Conservation (phyloP, 1,139 yeast genomes). For the Zhuliangozyma blackwelliae region DNA sequence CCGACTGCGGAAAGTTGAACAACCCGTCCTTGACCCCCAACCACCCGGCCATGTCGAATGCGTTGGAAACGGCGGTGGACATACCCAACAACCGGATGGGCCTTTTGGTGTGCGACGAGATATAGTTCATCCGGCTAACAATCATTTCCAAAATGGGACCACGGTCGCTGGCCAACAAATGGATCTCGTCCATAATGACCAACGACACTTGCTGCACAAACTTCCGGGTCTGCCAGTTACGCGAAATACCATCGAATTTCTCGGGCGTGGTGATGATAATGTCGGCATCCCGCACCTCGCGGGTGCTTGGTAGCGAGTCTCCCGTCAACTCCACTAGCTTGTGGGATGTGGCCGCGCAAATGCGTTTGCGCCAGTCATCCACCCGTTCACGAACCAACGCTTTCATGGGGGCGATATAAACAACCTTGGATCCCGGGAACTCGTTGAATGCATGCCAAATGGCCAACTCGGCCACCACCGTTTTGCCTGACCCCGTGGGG, state of each 20-base stretch:
- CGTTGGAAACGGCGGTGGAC: slow-evolving; percentile 98
- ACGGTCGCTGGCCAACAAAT: slow-evolving; percentile 92
- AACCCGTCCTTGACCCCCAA: slow-evolving; percentile 84
- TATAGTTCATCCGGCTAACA: slow-evolving; percentile 96
- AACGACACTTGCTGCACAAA: slow-evolving; percentile 89
- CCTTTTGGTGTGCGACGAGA: slow-evolving; percentile 68
- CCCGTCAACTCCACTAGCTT: slow-evolving; percentile 92
- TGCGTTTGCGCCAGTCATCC: slow-evolving; percentile 83
- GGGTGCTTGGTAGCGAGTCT: slow-evolving; percentile 88
- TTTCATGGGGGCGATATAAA: slow-evolving; percentile 98
- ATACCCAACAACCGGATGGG: slow-evolving; percentile 84
- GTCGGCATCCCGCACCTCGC: slow-evolving; percentile 83
- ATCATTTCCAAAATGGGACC: slow-evolving; percentile 98
- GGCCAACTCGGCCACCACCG: slow-evolving; percentile 94
- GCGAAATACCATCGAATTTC: slow-evolving; percentile 96
- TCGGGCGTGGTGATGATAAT: slow-evolving; percentile 96
- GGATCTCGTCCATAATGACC: slow-evolving; percentile 97
- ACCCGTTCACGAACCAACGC: slow-evolving; percentile 96
- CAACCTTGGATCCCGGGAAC: slow-evolving; percentile 78
- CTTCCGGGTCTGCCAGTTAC: slow-evolving; percentile 95
- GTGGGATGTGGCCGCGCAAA: slow-evolving; percentile 58
- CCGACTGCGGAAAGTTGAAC: slow-evolving; percentile 91
- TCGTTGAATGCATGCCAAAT: slow-evolving; percentile 92
- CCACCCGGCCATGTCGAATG: slow-evolving; percentile 98
- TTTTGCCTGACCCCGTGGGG: slow-evolving; percentile 98